Conservation (phyloP, 1,284 basidiomycete genomes). For the Fomitopsis betulina region DNA sequence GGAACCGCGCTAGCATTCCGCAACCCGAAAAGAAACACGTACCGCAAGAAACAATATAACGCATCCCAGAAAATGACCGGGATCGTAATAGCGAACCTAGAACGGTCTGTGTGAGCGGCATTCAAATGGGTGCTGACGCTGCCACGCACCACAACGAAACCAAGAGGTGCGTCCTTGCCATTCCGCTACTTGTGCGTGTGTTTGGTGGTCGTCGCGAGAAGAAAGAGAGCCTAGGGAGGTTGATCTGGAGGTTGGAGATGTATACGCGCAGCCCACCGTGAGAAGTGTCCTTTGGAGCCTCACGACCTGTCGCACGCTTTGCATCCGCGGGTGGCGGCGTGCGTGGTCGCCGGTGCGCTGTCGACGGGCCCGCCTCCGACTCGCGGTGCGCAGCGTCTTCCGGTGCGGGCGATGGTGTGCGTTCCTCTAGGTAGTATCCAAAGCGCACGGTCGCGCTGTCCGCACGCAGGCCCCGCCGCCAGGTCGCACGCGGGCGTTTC, state of each 20-base stretch:
- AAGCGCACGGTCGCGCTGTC: not conserved
- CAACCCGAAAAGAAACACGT: slow-evolving; percentile 12
- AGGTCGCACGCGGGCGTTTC: not conserved
- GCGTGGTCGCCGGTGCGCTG: not conserved
- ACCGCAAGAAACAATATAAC: slow-evolving; percentile 71
- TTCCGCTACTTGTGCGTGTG: slow-evolving; percentile 1
- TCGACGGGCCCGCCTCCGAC: not conserved
- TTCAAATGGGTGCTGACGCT: not conserved
- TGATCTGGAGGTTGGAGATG: not conserved
- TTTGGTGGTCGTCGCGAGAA: slow-evolving; percentile 10
- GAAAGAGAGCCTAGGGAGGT: slow-evolving; percentile 5
- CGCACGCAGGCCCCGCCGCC: not conserved
- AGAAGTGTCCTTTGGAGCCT: not conserved
- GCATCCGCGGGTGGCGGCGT: not conserved
- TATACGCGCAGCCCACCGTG: not conserved
- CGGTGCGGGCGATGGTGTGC: not conserved
- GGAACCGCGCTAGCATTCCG: not conserved
- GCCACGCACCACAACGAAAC: slow-evolving; percentile 26
- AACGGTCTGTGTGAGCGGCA: slow-evolving; percentile 3
- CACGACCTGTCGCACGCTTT: not conserved
- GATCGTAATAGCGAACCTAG: slow-evolving; percentile 51
- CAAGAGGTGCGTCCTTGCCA: slow-evolving; percentile 23
- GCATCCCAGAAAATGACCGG: slow-evolving; percentile 67
- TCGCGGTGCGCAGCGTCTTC: not conserved
- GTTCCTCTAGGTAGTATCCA: not conserved